Evolutionary conservation across 139 green algal species (phyloP), one percentile per base, ranked within the genome.

Genomic region (Trebouxia sp.): DNA sequence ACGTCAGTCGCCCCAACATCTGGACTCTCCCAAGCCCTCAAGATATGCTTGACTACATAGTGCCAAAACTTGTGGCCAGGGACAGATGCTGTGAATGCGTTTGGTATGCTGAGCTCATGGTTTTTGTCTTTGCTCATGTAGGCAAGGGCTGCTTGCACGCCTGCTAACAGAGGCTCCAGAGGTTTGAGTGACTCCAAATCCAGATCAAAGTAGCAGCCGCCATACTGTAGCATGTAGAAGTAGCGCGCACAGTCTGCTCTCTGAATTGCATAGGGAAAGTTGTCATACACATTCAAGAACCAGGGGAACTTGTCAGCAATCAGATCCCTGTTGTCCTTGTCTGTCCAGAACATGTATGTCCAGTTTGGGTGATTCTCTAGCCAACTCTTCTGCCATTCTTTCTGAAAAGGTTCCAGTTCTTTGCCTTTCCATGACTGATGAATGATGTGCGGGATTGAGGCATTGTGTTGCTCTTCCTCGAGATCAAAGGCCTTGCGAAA

Each of bases 161-260:
- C 11, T 41, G 15, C 67, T 20, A 77, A 39, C 67, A 77, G 41
- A 7, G 67, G 26, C 26, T 77, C 67, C 32, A 77, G 39, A 38
- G 67, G 67, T 28, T 38, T 51, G 26, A 77, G 42, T n/a, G 41
- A 56, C 39, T 77, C 67, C 37, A 77, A 77, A 26, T 77, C 67
- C 5, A 77, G 67, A 6, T 77, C 67, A 37, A 77, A 37, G 41
- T 77, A 77, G 41, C 24, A 37, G 39, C 67, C 67, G 12, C 67
- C 67, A 56, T 77, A 77, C 26, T 77, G 67, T 20, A 56, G 42
- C 67, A 77, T 77, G 67, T 77, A 77, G 39, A 77, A 77, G 24
- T 56, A 56, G 11, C 67, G 67, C 1, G 67, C 39, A 26, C 41
- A 51, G 35, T 77, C 67, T 56, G 67, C 67, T 24, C 67, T 38